Conservation (phyloP, 345 rosid genomes). For the Gossypium bickii region DNA sequence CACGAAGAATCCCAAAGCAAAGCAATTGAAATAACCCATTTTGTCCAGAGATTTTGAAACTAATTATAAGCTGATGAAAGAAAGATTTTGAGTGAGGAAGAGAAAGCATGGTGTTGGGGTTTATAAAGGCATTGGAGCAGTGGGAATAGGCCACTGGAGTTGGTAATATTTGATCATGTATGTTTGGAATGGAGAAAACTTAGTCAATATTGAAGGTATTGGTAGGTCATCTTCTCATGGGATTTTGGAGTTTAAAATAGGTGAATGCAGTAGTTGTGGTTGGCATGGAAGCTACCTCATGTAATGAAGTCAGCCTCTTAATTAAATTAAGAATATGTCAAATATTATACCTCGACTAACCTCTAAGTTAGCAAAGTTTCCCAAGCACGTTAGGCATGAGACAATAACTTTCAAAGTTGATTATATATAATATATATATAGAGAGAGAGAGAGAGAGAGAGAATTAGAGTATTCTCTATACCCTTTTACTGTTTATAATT, state of each 20-base stretch:
- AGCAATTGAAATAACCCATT: conserved; percentile 16
- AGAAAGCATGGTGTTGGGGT: neutral
- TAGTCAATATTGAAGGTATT: neutral
- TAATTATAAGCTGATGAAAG: neutral
- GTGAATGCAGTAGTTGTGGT: neutral
- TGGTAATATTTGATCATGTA: too few species aligned
- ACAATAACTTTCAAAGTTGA: too few species aligned
- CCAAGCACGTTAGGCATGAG: too few species aligned
- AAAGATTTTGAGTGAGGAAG: neutral
- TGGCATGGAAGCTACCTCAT: too few species aligned
- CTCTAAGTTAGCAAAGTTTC: too few species aligned
- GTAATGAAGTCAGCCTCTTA: too few species aligned
- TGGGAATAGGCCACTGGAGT: neutral
- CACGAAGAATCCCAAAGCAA: neutral
- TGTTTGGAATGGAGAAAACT: neutral
- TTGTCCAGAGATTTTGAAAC: neutral
- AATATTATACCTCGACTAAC: too few species aligned
- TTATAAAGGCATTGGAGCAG: neutral
- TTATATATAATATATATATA: too few species aligned
- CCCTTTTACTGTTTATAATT: too few species aligned
- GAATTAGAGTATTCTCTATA: too few species aligned
- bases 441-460: too few species aligned
- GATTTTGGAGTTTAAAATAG: neutral
- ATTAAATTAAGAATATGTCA: too few species aligned
- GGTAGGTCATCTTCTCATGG: neutral